Percentiles rank a stretch among this genome's conserved stretches.
phyloP scores from a whole-genome alignment of 495 filamentous ascomycete species.

The Darksidea phi region DNA sequence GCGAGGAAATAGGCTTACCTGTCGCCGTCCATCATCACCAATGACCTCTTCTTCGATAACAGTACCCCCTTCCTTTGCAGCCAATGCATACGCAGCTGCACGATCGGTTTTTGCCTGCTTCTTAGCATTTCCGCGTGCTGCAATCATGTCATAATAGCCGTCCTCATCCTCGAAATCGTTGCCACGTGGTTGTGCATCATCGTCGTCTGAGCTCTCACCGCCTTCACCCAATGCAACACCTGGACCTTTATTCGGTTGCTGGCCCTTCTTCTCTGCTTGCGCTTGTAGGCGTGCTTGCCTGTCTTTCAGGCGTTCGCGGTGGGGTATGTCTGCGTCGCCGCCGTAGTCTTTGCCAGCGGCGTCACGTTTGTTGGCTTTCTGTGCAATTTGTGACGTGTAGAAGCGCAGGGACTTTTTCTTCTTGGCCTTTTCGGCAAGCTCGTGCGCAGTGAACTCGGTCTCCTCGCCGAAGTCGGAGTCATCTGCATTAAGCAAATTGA shows the following conservation, averaged over 20 bases:
- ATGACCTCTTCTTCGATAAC: conserved; percentile 63
- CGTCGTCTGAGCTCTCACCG: conserved; percentile 59
- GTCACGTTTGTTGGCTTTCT: conserved; percentile 82
- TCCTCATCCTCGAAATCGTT: conserved; percentile 54
- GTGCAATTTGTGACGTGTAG: conserved; percentile 93
- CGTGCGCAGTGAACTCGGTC: conserved; percentile 56
- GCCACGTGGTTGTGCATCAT: conserved; percentile 49
- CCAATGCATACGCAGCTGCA: conserved; percentile 53
- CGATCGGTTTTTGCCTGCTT: conserved; percentile 71
- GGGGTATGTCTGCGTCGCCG: conserved; percentile 88
- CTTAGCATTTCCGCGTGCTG: conserved; percentile 62
- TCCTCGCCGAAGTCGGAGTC: conserved; percentile 71
- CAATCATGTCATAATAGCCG: conserved; percentile 86
- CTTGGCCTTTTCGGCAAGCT: conserved; percentile 77
- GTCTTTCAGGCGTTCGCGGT: conserved; percentile 82
- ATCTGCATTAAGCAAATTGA: conserved; percentile 40
- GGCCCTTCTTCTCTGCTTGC: conserved; percentile 81
- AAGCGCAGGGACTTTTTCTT: conserved; percentile 89
- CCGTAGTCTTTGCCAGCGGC: conserved; percentile 80
- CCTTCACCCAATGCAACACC: conserved; percentile 59
- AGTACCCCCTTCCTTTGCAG: conserved; percentile 56
- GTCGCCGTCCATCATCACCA: conserved; percentile 76
- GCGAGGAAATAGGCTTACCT: not conserved
- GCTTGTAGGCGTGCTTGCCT: conserved; percentile 78
- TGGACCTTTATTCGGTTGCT: conserved; percentile 54